Evolutionary conservation across 345 rosid species (phyloP).

Genomic region (Eucalyptus fibrosa): DNA sequence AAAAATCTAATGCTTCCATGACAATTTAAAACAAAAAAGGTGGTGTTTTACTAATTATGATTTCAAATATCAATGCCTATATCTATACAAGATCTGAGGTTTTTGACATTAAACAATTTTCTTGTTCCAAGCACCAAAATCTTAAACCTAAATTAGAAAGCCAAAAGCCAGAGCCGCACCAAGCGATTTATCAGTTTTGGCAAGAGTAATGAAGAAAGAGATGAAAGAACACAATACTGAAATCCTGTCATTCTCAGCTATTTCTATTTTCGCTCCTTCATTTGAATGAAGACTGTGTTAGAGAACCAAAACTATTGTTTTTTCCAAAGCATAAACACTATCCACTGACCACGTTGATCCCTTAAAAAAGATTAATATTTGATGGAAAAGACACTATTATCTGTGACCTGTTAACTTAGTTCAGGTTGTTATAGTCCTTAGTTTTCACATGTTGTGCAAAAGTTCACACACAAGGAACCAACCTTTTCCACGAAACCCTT

Average conservation of each 20-base stretch:
- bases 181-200: neutral
- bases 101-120: neutral
- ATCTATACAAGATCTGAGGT: neutral
- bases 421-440: neutral
- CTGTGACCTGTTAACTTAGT: neutral
- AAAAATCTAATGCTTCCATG: neutral
- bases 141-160: neutral
- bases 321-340: neutral
- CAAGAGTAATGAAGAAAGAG: neutral
- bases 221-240: neutral
- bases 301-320: neutral
- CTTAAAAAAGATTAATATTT: neutral
- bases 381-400: neutral
- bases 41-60: neutral
- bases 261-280: neutral
- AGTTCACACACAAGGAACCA: neutral
- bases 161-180: neutral
- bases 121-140: neutral
- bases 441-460: neutral
- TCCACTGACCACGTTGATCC: neutral
- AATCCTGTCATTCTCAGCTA: neutral
- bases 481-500: slow-evolving; percentile 34
- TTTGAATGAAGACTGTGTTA: neutral
- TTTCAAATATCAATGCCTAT: neutral
- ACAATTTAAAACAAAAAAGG: neutral